These are phyloP conservation scores for Acanthamoeba lugdunensis DNA, from an alignment of 208 protist species.

Conservation along the genomic window DNA sequence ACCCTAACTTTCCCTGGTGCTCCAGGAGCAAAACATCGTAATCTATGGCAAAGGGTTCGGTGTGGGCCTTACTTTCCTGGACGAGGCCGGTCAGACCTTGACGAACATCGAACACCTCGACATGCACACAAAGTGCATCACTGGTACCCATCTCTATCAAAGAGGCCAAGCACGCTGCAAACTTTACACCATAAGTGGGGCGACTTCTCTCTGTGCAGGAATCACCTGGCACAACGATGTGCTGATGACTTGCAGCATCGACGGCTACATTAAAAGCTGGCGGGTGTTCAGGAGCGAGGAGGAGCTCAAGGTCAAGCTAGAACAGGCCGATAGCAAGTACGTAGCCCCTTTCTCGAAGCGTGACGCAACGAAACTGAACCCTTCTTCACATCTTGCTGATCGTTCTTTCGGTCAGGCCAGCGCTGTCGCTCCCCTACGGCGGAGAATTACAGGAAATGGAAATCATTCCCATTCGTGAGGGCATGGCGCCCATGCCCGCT, in stretches of 20 bases:
- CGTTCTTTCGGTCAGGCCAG: not conserved
- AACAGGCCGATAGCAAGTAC: slow-evolving; percentile 1
- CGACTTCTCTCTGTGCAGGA: not conserved
- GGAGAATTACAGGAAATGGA: not conserved
- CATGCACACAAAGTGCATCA: slow-evolving; percentile 37
- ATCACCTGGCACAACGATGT: slow-evolving; percentile 38
- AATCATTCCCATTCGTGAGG: not conserved
- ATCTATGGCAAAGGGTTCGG: slow-evolving; percentile 47
- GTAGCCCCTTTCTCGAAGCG: not conserved
- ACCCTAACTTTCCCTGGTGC: not conserved
- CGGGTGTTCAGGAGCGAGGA: slow-evolving; percentile 9
- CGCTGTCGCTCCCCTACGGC: not conserved
- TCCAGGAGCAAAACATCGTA: slow-evolving; percentile 12
- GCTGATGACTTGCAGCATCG: slow-evolving; percentile 45
- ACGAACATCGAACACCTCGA: slow-evolving; percentile 51
- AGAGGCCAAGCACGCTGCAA: no score
- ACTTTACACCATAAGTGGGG: not conserved
- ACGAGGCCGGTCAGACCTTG: slow-evolving; percentile 8
- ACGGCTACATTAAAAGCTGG: slow-evolving; percentile 47
- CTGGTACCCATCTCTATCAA: not conserved
- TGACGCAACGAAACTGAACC: no score
- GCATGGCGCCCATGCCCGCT: not conserved
- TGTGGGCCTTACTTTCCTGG: not conserved
- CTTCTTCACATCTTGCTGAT: no score
- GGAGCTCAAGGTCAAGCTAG: slow-evolving; percentile 9